Conservation (phyloP, 306 rosid genomes). For the Cucumis melo region DNA sequence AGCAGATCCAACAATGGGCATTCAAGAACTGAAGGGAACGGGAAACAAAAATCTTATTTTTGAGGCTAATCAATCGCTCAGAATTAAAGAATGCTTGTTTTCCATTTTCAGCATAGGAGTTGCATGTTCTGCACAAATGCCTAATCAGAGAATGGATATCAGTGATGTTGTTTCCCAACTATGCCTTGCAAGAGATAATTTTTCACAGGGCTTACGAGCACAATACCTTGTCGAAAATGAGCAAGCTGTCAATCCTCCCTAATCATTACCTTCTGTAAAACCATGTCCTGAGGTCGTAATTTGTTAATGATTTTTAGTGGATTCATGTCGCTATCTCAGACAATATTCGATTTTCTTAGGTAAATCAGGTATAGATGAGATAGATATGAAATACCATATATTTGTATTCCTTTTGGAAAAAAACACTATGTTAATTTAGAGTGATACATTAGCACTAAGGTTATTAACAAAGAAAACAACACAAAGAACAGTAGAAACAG, state of each 20-base stretch:
- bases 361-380: neutral
- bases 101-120: neutral
- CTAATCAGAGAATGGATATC: conserved; percentile 10
- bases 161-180: neutral
- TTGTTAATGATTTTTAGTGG: neutral
- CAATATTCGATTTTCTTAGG: neutral
- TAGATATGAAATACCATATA: neutral
- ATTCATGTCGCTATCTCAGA: neutral
- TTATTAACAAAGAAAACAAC: too few species aligned
- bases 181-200: neutral
- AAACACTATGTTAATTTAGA: too few species aligned
- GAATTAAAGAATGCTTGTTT: conserved; percentile 1
- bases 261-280: neutral
- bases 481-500: too few species aligned
- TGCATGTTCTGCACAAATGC: conserved; percentile 1
- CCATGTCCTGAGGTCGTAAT: neutral
- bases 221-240: neutral
- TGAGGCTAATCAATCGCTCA: neutral
- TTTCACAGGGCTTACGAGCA: neutral
- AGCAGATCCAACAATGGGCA: neutral
- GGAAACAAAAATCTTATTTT: neutral
- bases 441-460: too few species aligned
- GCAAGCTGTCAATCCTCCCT: neutral
- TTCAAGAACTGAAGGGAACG: neutral
- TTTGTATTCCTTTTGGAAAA: neutral